Conservation (phyloP, 2,329 filamentous ascomycete genomes). For the Alternaria brassicicola region DNA sequence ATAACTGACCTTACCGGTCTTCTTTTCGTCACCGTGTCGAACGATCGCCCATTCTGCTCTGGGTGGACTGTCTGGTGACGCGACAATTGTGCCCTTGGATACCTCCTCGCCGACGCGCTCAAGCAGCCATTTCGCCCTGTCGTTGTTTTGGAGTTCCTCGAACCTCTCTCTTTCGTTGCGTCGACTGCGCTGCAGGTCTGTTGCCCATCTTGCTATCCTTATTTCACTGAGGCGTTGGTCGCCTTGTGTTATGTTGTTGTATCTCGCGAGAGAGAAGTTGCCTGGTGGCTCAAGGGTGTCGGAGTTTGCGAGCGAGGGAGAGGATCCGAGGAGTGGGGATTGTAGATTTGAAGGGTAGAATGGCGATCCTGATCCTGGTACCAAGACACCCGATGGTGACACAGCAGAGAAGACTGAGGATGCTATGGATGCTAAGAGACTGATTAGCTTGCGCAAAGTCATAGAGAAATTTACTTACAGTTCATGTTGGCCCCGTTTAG, state of each 20-base stretch:
- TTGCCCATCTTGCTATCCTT: conserved; percentile 81
- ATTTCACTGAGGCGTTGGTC: conserved; percentile 70
- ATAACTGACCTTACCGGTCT: conserved; percentile 32
- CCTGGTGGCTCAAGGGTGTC: conserved; percentile 34
- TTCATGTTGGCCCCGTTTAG: conserved; percentile 33
- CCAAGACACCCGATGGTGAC: conserved; percentile 49
- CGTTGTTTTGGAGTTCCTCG: conserved; percentile 63
- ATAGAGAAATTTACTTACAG: conserved; percentile 18
- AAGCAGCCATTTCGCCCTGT: conserved; percentile 73
- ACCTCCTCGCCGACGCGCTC: conserved; percentile 72
- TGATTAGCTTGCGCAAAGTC: conserved; percentile 16
- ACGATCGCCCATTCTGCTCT: conserved; percentile 46
- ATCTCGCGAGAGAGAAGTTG: conserved; percentile 52
- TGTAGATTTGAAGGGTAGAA: conserved; percentile 45
- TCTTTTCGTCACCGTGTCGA: conserved; percentile 31
- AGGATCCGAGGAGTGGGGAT: conserved; percentile 45
- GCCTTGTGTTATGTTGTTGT: conserved; percentile 59
- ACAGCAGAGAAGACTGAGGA: conserved; percentile 45
- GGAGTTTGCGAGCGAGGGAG: conserved; percentile 38
- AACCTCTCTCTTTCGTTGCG: conserved; percentile 74
- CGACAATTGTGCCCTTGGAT: conserved; percentile 37
- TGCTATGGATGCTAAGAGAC: conserved; percentile 36
- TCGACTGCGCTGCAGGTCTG: conserved; percentile 77
- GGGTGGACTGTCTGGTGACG: conserved; percentile 31
- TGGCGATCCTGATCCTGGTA: conserved; percentile 42